These are phyloP conservation scores for Salinomyces thailandicus DNA, from an alignment of 2,329 filamentous ascomycete species.

Conservation along the genomic window DNA sequence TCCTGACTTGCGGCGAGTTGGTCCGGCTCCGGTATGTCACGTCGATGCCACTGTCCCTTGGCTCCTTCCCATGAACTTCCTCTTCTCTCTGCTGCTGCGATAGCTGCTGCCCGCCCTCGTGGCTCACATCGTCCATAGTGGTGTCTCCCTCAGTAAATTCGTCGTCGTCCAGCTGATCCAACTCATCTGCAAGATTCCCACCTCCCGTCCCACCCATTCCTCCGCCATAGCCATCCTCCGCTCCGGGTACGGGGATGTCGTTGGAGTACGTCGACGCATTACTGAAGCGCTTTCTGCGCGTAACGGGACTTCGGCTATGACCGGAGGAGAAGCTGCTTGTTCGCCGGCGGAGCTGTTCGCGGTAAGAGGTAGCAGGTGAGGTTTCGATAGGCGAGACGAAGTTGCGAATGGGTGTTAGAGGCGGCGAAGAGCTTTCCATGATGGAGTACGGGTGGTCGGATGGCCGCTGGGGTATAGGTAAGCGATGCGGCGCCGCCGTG, in stretches of 20 bases:
- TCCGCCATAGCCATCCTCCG: constrained; percentile 18
- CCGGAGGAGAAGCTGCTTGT: constrained; percentile 33
- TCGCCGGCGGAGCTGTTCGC: constrained; percentile 19
- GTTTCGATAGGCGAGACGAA: constrained; percentile 35
- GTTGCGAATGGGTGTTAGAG: constrained; percentile 32
- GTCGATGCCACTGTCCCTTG: constrained; percentile 38
- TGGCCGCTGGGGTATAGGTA: too few species aligned
- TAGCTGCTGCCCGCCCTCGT: neutral
- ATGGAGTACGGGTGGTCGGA: too few species aligned
- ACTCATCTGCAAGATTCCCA: constrained; percentile 70
- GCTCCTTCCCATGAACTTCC: constrained; percentile 29
- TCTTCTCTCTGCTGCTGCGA: constrained; percentile 3
- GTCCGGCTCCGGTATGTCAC: constrained; percentile 24
- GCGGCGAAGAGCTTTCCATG: constrained; percentile 29
- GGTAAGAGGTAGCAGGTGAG: constrained; percentile 27
- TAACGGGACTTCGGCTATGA: constrained; percentile 35
- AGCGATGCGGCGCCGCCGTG: too few species aligned
- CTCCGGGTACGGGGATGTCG: constrained; percentile 30
- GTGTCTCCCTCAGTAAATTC: constrained; percentile 20
- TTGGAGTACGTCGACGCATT: constrained; percentile 25
- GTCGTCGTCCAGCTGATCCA: constrained; percentile 40
- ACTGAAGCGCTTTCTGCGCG: constrained; percentile 28
- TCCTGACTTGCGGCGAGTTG: constrained; percentile 15
- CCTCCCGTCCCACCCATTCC: constrained; percentile 44
- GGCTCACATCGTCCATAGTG: constrained; percentile 9